Conservation (phyloP, 768 basidiomycete species). For the Russula brevipes region DNA sequence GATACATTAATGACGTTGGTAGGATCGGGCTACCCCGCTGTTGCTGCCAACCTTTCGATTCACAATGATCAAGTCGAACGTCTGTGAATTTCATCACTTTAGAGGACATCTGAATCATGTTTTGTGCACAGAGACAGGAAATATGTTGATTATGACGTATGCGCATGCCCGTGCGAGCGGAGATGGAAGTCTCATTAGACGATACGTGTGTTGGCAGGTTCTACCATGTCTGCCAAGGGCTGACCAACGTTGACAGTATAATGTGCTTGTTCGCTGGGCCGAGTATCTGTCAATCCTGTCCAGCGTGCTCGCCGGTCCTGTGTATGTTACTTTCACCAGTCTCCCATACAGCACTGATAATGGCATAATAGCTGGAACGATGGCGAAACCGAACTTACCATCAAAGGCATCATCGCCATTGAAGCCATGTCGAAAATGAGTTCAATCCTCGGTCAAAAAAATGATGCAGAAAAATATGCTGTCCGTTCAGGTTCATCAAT, state of each 20-base stretch:
- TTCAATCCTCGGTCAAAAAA: conserved; percentile 23
- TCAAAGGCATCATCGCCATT: conserved; percentile 67
- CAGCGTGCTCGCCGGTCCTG: conserved; percentile 49
- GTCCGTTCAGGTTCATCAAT: conserved; percentile 22
- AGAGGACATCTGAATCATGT: not conserved
- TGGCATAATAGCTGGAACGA: conserved; percentile 27
- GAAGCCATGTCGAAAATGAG: conserved; percentile 57
- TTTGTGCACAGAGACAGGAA: conserved; percentile 28
- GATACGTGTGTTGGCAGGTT: not conserved
- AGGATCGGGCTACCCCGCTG: conserved; percentile 13
- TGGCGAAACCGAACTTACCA: conserved; percentile 65
- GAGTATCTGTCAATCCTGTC: conserved; percentile 27
- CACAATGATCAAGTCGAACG: conserved; percentile 15
- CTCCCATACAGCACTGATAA: conserved; percentile 28
- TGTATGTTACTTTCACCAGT: conserved; percentile 45
- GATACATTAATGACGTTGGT: not conserved
- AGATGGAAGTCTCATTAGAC: conserved; percentile 27
- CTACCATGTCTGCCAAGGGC: conserved; percentile 13
- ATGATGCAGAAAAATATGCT: conserved; percentile 27
- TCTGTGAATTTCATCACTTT: not conserved
- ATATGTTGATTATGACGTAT: conserved; percentile 36
- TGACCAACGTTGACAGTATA: conserved; percentile 22
- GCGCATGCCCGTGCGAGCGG: conserved; percentile 29
- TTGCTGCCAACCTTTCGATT: not conserved
- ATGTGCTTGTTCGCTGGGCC: conserved; percentile 32